Evolutionary conservation across 176 grass and related monocot species (phyloP).

Genomic region (Oryza meyeriana): DNA sequence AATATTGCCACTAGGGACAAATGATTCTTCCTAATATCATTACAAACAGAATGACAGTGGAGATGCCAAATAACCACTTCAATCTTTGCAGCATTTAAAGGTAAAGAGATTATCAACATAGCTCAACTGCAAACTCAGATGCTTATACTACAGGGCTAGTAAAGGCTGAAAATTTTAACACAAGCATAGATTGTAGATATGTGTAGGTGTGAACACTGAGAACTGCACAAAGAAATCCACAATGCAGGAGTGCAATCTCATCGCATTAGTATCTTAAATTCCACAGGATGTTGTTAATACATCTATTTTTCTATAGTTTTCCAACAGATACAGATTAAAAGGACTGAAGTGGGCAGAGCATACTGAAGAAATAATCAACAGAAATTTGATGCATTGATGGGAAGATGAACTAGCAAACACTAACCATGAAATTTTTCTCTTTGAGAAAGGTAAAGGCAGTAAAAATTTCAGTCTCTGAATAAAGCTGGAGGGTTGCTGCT

Average conservation of each 20-base stretch:
- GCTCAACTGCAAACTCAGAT: conserved; percentile 25
- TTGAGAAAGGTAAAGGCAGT: conserved; percentile 81
- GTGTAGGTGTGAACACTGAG: neutral
- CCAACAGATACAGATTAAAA: neutral
- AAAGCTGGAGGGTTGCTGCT: conserved; percentile 64
- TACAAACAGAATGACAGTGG: conserved; percentile 6
- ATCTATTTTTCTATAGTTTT: neutral
- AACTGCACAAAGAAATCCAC: conserved; percentile 1
- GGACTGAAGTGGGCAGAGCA: conserved; percentile 5
- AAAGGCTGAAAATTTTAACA: conserved; percentile 2
- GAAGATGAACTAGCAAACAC: conserved; percentile 38
- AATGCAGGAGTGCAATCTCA: neutral
- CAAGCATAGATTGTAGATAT: neutral
- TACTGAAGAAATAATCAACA: conserved; percentile 9
- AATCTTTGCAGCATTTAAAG: neutral
- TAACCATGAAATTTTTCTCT: conserved; percentile 78
- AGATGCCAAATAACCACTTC: neutral
- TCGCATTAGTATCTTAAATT: neutral
- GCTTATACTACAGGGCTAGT: conserved; percentile 17
- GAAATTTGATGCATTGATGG: conserved; percentile 12
- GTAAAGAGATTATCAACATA: neutral
- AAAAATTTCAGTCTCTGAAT: conserved; percentile 83
- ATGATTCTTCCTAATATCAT: neutral
- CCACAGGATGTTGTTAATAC: neutral
- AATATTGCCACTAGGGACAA: neutral